These are phyloP conservation scores for Pyricularia sp. DNA, from an alignment of 2,329 filamentous ascomycete species.

Conservation along the genomic window DNA sequence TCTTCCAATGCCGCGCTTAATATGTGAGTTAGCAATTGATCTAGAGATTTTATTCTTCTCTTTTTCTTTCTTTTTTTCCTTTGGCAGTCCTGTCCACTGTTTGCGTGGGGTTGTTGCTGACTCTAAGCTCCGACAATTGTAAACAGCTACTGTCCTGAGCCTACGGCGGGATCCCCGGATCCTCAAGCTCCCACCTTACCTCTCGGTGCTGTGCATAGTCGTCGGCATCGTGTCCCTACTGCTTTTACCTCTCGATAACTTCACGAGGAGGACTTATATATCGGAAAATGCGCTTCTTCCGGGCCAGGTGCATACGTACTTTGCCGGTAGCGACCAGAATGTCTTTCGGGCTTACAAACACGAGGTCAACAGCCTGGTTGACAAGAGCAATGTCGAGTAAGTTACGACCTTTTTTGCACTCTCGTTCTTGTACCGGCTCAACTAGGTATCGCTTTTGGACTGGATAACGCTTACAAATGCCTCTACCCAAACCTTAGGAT, in stretches of 20 bases:
- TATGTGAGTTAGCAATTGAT: conserved; percentile 30
- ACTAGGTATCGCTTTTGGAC: background rate
- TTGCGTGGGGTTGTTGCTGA: background rate
- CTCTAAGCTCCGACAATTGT: background rate
- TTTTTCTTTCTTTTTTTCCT: background rate
- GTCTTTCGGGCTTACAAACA: conserved; percentile 84
- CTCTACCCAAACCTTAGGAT: conserved; percentile 27
- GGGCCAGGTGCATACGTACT: conserved; percentile 96
- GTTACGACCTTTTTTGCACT: background rate
- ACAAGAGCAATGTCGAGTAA: conserved; percentile 42
- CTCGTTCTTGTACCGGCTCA: background rate
- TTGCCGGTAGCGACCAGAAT: conserved; percentile 91
- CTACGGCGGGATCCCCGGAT: conserved; percentile 75
- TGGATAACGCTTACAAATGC: background rate
- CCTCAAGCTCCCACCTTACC: conserved; percentile 75
- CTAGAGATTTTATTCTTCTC: too few species aligned
- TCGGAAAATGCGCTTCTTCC: conserved; percentile 95
- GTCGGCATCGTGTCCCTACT: conserved; percentile 86
- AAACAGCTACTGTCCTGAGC: conserved; percentile 49
- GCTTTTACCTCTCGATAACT: conserved; percentile 79
- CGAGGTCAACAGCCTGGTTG: conserved; percentile 60
- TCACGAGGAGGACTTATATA: conserved; percentile 89
- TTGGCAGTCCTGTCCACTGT: background rate
- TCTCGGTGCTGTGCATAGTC: conserved; percentile 76
- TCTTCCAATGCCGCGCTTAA: conserved; percentile 40